phyloP scores from a whole-genome alignment of 805 yeast species.

The Debaryomyces prosopidis region DNA sequence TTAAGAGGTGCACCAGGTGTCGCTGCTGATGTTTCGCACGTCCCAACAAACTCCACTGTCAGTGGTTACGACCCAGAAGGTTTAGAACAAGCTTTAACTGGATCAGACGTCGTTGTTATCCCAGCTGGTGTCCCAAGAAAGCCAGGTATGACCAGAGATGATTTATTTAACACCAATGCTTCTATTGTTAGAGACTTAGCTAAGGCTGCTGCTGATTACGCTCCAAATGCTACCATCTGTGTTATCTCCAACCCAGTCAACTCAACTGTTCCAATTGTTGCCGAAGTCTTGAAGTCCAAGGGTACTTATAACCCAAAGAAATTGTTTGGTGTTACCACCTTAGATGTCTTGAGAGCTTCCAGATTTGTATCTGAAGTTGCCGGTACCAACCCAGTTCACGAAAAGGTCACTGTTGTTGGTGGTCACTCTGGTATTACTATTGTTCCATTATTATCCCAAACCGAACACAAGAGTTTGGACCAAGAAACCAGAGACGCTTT shows the following conservation, averaged over 20 bases:
- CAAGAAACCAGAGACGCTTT: conserved; percentile 46
- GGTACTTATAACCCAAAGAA: conserved; percentile 90
- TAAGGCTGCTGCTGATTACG: conserved; percentile 74
- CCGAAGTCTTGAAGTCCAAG: conserved; percentile 82
- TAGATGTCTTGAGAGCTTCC: conserved; percentile 87
- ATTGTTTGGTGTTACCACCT: conserved; percentile 94
- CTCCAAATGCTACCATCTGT: conserved; percentile 81
- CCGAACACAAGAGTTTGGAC: conserved; percentile 60
- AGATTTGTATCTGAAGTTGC: conserved; percentile 72
- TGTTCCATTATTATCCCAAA: conserved; percentile 88
- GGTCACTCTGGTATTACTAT: conserved; percentile 98
- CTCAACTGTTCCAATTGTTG: conserved; percentile 96
- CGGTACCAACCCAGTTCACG: conserved; percentile 74
- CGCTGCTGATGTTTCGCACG: conserved; percentile 92
- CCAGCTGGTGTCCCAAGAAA: conserved; percentile 99
- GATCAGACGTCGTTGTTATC: conserved; percentile 83
- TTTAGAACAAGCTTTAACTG: conserved; percentile 66
- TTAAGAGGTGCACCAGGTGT: conserved; percentile 94
- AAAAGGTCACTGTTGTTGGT: conserved; percentile 86
- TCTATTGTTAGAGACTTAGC: conserved; percentile 93
- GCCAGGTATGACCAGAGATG: conserved; percentile 99
- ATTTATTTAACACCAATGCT: conserved; percentile 93
- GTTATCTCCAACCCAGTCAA: conserved; percentile 95
- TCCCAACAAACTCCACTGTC: conserved; percentile 89
- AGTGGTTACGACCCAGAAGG: conserved; percentile 85